These are phyloP conservation scores for Melaleuca quinquenervia DNA, from an alignment of 345 rosid genomes.

Conservation along the genomic window DNA sequence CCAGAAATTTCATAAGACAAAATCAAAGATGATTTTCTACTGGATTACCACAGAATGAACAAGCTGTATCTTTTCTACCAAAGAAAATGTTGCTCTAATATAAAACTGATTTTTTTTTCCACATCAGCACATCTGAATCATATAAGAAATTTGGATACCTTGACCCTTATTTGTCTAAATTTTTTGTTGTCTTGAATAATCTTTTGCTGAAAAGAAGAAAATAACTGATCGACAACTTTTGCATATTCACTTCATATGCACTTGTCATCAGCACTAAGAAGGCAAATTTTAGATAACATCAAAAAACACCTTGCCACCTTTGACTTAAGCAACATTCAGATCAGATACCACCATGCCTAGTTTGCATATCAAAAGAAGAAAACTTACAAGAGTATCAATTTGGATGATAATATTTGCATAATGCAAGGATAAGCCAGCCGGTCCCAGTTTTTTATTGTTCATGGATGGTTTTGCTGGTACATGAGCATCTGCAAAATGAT, in stretches of 20 bases:
- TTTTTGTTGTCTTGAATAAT: background rate
- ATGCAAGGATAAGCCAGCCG: slow-evolving; percentile 96
- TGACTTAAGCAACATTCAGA: background rate
- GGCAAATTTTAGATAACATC: background rate
- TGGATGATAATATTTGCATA: slow-evolving; percentile 93
- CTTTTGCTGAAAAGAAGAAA: background rate
- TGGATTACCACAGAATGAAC: background rate
- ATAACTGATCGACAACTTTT: background rate
- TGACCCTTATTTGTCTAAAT: background rate
- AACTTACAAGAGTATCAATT: slow-evolving; percentile 90
- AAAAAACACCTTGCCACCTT: background rate
- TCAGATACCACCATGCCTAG: background rate
- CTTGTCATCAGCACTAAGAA: background rate
- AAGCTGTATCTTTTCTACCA: background rate
- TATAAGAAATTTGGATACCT: background rate
- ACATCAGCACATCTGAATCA: background rate
- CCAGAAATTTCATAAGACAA: background rate
- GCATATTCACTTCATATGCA: background rate
- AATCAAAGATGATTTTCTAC: background rate
- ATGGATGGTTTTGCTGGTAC: slow-evolving; percentile 27
- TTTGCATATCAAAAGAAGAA: background rate
- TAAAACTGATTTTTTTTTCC: background rate
- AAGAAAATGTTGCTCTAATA: background rate
- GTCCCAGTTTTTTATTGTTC: slow-evolving; percentile 59
- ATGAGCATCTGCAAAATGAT: slow-evolving; percentile 5